Base-by-base conservation (phyloP, 106 monocot genomes). In the Platanthera zijinensis region DNA sequence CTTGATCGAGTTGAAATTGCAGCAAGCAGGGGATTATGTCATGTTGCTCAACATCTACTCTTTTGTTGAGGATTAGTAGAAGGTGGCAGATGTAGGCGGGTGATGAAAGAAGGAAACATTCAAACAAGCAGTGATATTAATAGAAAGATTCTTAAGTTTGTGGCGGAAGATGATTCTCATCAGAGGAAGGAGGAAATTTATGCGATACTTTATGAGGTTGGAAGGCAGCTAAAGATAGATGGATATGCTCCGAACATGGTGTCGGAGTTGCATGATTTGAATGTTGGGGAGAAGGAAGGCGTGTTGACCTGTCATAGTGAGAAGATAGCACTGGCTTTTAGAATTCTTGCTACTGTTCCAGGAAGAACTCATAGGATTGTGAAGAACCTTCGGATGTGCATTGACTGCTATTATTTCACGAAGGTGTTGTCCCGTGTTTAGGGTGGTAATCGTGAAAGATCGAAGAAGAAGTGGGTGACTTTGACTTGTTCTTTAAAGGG, bases 41-140 rank as follows among this genome's bases (percentile, higher is more conserved):
- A 25, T 25, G 25, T 25, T 25, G 25, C 25, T 25, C 25, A 25
- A 25, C 25, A 25, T 25, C 25, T 25, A 25, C 25, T 25, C 25
- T 25, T 25, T 25, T 25, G 0, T 25, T 25, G 25, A 25, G 25
- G 25, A 25, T 0, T 25, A 25, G 25, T 25, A 25, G 25, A 25
- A 25, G 25, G 25, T 25, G 25, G 25, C 25, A 25, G 25, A 25
- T 25, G 25, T 25, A 25, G 25, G 25, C 0, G 25, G 25, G 25
- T 88, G 77, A 89, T 95, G 95, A 89, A 87, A 78, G 91, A 92
- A 9, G 88, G 79, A 53, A 79, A 75, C 61, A 89, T 95, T 25
- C 95, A 92, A 79, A 89, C 87, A 46, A 80, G 69, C 45, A 84
- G 81, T 48, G 89, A 90, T 28, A 51, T 88, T 10, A 77, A 81